Base-by-base conservation (phyloP, 768 basidiomycete species). In the Xerocomellus amylosporus region DNA sequence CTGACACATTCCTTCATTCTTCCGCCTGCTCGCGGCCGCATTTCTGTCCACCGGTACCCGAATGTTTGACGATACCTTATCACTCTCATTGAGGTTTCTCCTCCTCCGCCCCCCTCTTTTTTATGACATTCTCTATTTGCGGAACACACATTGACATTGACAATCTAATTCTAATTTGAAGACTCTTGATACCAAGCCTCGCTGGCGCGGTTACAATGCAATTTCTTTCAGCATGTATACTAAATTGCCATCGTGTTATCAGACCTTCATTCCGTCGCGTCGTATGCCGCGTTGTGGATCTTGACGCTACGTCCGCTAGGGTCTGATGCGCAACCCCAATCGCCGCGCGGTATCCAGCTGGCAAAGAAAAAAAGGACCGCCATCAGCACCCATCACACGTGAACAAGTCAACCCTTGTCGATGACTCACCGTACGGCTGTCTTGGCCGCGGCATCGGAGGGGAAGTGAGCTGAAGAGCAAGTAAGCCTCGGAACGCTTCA, bases 321-420 rank as follows among this genome's bases (percentile, higher is more conserved):
- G 71, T 99, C 97, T 30, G 91, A 74, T 3, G 90, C 79, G 67
- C 96, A 97, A 52, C 96, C 96, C 96, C 96, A 99, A 71, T 98
- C 96, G 52, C 86, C 89, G 63, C 92, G 86, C 45, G 94, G 94
- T 71, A 94, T 88, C 94, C 93, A 95, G 58, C 89, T 89, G 69
- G 47, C 57, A 31, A 58, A 37, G 28, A 24, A 24, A 58, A 31
- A 58, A 37, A 30, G 20, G 20, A 15, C 17, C 17, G 46, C 24
- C 49, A 46, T 71, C 46, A 64, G 51, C 45, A 54, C 38, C 22
- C 22, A 49, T 46, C 20, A 58, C 57, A 46, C 38, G 51, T 42
- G 37, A 22, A 55, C 46, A 22, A 22, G 36, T 47, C 24, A 14
- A 58, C 51, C 51, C 44, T 30, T 20, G 41, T 54, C 55, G 5